Conservation (phyloP, 2,329 filamentous ascomycete genomes). For the Sporothrix luriei region DNA sequence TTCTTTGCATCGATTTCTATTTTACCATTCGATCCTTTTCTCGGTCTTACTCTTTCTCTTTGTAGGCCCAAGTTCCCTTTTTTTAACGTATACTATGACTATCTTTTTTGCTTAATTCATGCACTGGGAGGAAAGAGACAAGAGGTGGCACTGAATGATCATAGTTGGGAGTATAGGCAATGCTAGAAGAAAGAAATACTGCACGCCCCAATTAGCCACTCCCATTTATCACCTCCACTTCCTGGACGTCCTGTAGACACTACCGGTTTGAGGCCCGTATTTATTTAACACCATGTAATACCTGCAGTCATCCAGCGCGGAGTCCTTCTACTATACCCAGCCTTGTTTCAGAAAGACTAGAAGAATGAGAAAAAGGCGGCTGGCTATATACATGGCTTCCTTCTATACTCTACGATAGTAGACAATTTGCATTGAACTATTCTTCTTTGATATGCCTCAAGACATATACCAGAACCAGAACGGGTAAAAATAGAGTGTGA, state of each 20-base stretch:
- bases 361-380: not conserved
- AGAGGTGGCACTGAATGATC: not conserved
- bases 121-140: not conserved
- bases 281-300: not conserved
- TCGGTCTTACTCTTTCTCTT: constrained; percentile 15
- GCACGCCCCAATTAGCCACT: not conserved
- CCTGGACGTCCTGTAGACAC: constrained; percentile 3
- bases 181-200: not conserved
- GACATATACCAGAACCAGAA: constrained; percentile 8
- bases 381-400: too few relatives aligned
- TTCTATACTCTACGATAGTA: not conserved
- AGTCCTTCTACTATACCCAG: not conserved
- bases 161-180: not conserved
- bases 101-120: not conserved
- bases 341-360: constrained; percentile 17
- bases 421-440: not conserved
- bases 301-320: not conserved
- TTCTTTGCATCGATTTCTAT: not conserved
- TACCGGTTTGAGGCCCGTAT: not conserved
- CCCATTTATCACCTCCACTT: not conserved
- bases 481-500: not conserved
- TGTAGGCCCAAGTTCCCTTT: too few relatives aligned
- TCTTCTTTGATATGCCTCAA: not conserved
- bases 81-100: too few relatives aligned
- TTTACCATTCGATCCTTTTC: constrained; percentile 23